Percentiles rank a stretch among this genome's conserved stretches.
phyloP scores from a whole-genome alignment of 345 rosid genomes.

The Anacardium occidentale region DNA sequence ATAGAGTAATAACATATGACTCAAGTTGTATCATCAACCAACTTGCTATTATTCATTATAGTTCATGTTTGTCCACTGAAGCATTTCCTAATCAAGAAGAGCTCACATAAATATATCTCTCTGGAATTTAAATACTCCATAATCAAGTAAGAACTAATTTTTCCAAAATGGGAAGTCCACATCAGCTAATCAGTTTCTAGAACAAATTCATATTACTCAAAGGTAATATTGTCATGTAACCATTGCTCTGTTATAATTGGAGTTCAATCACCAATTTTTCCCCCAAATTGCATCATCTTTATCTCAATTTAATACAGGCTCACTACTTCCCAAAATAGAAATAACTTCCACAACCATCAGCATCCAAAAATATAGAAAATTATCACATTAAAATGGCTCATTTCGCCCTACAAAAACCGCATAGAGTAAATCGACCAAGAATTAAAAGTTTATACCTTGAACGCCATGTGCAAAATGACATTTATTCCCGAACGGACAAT shows the following conservation, averaged over 20 bases:
- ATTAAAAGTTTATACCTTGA: constrained; percentile 49
- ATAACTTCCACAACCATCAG: not conserved
- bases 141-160: not conserved
- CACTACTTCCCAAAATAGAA: constrained; percentile 2
- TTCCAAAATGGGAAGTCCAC: not conserved
- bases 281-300: constrained; percentile 7
- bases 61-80: not conserved
- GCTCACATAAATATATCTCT: not conserved
- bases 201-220: not conserved
- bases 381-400: not conserved
- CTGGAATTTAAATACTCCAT: not conserved
- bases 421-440: not conserved
- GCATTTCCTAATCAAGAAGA: constrained; percentile 7
- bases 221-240: not conserved
- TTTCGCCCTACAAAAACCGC: constrained; percentile 6
- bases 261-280: not conserved
- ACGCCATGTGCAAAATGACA: constrained; percentile 97
- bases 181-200: not conserved
- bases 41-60: not conserved
- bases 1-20: not conserved
- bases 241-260: not conserved
- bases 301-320: not conserved
- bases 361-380: constrained; percentile 4
- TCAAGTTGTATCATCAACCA: not conserved
- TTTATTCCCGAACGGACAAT: constrained; percentile 92